Evolutionary conservation across 1,139 yeast species (phyloP).

Genomic region (Debaryomycetaceae sp.): DNA sequence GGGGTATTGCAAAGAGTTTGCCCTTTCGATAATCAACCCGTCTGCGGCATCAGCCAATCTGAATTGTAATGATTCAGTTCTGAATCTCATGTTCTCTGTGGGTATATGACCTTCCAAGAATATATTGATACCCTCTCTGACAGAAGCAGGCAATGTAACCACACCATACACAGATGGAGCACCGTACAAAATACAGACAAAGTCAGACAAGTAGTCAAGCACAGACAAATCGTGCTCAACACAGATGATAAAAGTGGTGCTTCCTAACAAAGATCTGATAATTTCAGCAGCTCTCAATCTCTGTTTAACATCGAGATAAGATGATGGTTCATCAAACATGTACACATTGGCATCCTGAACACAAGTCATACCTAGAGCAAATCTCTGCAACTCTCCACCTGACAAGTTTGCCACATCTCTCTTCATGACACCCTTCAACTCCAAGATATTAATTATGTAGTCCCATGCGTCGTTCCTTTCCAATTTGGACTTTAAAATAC

Average conservation of each 20-base stretch:
- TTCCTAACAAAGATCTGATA: conserved; percentile 76
- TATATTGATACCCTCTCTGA: conserved; percentile 97
- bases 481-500: conserved; percentile 68
- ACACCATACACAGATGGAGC: conserved; percentile 98
- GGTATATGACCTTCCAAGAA: conserved; percentile 98
- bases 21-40: conserved; percentile 69
- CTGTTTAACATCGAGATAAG: conserved; percentile 96
- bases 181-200: conserved; percentile 93
- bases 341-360: conserved; percentile 93
- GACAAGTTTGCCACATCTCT: conserved; percentile 88
- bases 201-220: conserved; percentile 92
- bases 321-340: conserved; percentile 99
- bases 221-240: conserved; percentile 99
- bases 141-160: conserved; percentile 91
- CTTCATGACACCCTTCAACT: conserved; percentile 66
- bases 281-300: conserved; percentile 96
- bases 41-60: conserved; percentile 92
- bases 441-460: conserved; percentile 63
- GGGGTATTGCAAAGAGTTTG: conserved; percentile 77
- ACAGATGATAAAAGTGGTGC: conserved; percentile 82
- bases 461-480: conserved; percentile 64
- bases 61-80: conserved; percentile 92
- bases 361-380: conserved; percentile 96
- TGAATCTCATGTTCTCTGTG: conserved; percentile 92
- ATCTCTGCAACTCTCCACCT: conserved; percentile 98